Evolutionary conservation across 1,284 basidiomycete species (phyloP), one percentile per base, ranked within the genome.

Genomic region (Boletus semigastroideus): DNA sequence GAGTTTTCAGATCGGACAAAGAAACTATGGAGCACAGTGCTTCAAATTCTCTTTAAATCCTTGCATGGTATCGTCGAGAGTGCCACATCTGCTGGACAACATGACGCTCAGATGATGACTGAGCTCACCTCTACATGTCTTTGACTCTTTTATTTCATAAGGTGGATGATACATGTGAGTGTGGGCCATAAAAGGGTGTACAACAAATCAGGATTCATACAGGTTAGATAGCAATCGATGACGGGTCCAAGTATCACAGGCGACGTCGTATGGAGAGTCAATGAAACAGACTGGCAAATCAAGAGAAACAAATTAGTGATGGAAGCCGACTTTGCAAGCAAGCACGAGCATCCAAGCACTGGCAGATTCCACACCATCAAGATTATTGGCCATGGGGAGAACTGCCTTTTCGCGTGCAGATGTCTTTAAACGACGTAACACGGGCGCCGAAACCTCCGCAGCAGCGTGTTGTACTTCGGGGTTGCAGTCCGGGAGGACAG

Each of bases 121-220:
- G 14, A 13, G 11, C 30, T 31, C 11, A 31, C 11, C 30, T 1
- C 11, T 12, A 12, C 14, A 13, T 31, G 30, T 31, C 12, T 13
- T 13, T 4, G 12, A 31, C 30, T 31, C 30, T 11, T 12, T 31
- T 31, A 31, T 31, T 37, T 45, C 20, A 13, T 45, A n/a, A n/a
- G 90, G 65, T 94, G 92, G 5, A 89, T 81, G 16, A 92, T 71
- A 0, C 92, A 86, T 0, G 90, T 94, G 5, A 91, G 68, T 3
- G 87, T 74, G n/a, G 90, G 80, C 6, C 86, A 82, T 25, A 89
- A 62, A 16, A 90, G 75, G 0, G 74, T 81, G 52, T 75, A 76
- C 0, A 80, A 77, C 9, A 63, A 56, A n/a, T 77, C 75, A 1
- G 76, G 67, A 10, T 71, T 63, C 16, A 74, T 69, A 30, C 66